Conservation (phyloP, 129 eudicot genomes). For the Ambrosia trifida region DNA sequence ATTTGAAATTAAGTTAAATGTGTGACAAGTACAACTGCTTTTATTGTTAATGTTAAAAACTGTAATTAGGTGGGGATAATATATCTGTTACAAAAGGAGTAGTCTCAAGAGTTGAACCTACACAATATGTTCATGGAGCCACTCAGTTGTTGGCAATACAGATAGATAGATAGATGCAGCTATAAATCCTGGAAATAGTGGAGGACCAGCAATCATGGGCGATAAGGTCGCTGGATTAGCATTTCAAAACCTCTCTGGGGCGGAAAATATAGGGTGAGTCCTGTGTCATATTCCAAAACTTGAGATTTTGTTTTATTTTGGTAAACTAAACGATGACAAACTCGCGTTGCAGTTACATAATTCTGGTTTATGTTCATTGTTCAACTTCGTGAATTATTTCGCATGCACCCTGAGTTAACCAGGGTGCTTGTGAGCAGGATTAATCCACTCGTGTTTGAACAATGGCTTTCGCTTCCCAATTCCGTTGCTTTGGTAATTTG, state of each 20-base stretch:
- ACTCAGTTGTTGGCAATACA: constrained; percentile 92
- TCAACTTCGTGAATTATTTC: constrained; percentile 80
- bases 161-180: constrained; percentile 99
- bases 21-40: constrained; percentile 16
- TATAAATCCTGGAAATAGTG: constrained; percentile 98
- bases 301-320: not conserved
- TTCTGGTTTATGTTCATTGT: constrained; percentile 86
- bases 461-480: too few species aligned
- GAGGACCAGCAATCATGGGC: constrained; percentile 99
- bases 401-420: constrained; percentile 70
- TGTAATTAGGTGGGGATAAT: constrained; percentile 85
- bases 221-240: constrained; percentile 98
- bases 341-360: constrained; percentile 70
- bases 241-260: constrained; percentile 96
- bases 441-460: too few species aligned
- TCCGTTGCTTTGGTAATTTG: too few species aligned
- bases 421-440: constrained; percentile 89
- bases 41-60: not conserved
- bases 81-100: constrained; percentile 98
- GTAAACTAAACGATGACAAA: constrained; percentile 3
- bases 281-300: constrained; percentile 16
- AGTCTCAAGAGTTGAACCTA: constrained; percentile 99
- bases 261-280: constrained; percentile 90
- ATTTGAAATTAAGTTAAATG: constrained; percentile 4
- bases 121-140: constrained; percentile 97